These are phyloP conservation scores for Voacanga thouarsii DNA, from an alignment of 257 asterid genomes.

Conservation along the genomic window DNA sequence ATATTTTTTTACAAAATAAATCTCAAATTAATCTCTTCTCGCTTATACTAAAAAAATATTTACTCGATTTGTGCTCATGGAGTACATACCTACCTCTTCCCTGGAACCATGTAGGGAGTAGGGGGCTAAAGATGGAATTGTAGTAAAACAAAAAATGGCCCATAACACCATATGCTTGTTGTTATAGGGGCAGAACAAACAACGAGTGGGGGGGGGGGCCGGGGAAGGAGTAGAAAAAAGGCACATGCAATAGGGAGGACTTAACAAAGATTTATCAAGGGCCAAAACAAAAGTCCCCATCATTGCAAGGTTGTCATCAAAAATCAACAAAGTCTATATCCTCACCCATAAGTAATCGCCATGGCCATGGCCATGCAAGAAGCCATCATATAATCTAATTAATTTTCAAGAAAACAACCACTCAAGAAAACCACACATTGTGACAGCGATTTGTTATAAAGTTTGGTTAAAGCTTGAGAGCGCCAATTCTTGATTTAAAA, in stretches of 20 bases:
- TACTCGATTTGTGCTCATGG: no score
- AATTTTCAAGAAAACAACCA: no score
- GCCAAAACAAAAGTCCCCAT: slow-evolving; percentile 23
- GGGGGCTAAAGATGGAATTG: not conserved
- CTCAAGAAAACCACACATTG: not conserved
- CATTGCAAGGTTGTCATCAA: slow-evolving; percentile 31
- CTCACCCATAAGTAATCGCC: not conserved
- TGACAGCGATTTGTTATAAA: not conserved
- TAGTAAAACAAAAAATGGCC: not conserved
- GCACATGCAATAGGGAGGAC: not conserved
- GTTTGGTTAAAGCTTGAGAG: no score
- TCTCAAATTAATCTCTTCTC: no score
- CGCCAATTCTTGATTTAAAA: no score
- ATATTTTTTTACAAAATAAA: no score
- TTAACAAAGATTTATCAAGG: not conserved
- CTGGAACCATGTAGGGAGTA: no score
- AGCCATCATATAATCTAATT: not conserved
- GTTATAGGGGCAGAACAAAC: not conserved
- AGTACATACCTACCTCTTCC: no score
- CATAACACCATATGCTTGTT: not conserved
- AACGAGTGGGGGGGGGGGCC: no score
- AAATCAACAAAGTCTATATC: slow-evolving; percentile 3
- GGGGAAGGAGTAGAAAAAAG: not conserved
- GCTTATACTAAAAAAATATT: no score
- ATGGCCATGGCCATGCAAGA: slow-evolving; percentile 3